Evolutionary conservation across 768 basidiomycete species (phyloP).

Genomic region (Psilocybe tampanensis): DNA sequence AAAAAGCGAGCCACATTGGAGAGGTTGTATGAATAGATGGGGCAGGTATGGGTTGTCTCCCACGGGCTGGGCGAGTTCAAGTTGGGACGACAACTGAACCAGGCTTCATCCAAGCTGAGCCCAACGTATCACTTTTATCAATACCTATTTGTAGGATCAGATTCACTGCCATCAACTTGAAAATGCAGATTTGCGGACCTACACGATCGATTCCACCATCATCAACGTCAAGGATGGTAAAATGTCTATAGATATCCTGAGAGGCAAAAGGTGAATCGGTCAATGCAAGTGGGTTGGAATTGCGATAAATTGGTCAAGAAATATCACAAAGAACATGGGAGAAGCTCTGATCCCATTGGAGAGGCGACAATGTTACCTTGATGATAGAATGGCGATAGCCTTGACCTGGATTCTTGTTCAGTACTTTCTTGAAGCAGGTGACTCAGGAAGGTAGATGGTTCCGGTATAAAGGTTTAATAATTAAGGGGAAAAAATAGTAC

Average conservation of each 20-base stretch:
- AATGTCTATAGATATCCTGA: slow-evolving; percentile 44
- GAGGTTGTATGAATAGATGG: slow-evolving; percentile 59
- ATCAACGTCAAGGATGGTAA: slow-evolving; percentile 57
- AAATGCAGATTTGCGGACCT: slow-evolving; percentile 60
- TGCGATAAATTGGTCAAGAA: slow-evolving; percentile 51
- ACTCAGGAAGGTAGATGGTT: neutral
- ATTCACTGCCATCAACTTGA: slow-evolving; percentile 63
- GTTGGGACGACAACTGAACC: slow-evolving; percentile 49
- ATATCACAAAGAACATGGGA: slow-evolving; percentile 33
- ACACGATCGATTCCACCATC: slow-evolving; percentile 51
- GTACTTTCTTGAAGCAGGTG: neutral
- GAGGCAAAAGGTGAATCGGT: slow-evolving; percentile 18
- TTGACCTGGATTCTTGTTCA: neutral
- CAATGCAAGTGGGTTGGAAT: slow-evolving; percentile 48
- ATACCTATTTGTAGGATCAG: slow-evolving; percentile 27
- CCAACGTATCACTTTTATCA: slow-evolving; percentile 18
- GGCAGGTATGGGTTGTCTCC: slow-evolving; percentile 68
- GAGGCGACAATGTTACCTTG: slow-evolving; percentile 54
- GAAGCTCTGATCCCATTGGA: slow-evolving; percentile 53
- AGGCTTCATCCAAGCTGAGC: slow-evolving; percentile 68
- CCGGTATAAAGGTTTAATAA: slow-evolving; percentile 18
- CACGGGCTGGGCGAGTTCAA: slow-evolving; percentile 75
- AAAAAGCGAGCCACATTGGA: slow-evolving; percentile 58
- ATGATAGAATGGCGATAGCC: slow-evolving; percentile 54
- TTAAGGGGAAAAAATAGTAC: slow-evolving; percentile 20